Evolutionary conservation across 208 protist species (phyloP).

Genomic region (Balamuthia mandrillaris): DNA sequence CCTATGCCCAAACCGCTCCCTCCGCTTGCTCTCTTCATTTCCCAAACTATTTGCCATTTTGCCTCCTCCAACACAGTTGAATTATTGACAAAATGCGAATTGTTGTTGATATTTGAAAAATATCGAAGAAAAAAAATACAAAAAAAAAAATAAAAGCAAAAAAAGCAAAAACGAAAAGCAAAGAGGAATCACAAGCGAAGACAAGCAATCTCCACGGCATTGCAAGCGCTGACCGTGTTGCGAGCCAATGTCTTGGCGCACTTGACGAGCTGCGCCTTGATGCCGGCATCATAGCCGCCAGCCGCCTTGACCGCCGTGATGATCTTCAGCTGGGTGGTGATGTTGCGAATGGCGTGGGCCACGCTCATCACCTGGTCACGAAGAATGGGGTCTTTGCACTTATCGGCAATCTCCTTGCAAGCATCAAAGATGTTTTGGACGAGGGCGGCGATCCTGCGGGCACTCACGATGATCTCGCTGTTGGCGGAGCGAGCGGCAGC

Average conservation of each 20-base stretch:
- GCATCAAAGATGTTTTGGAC: background rate
- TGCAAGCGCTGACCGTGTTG: slow-evolving; percentile 11
- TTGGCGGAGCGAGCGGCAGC: background rate
- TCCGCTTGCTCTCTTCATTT: no score
- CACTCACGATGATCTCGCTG: background rate
- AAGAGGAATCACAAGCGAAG: background rate
- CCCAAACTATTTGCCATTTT: no score
- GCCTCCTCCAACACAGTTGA: no score
- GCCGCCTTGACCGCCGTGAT: slow-evolving; percentile 14
- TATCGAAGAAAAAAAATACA: no score
- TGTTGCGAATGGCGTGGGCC: slow-evolving; percentile 1
- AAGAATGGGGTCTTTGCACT: slow-evolving; percentile 12
- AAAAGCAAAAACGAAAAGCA: no score
- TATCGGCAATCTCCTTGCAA: background rate
- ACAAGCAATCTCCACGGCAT: slow-evolving; percentile 22
- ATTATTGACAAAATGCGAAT: no score
- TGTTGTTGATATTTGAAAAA: no score
- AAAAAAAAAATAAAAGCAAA: no score
- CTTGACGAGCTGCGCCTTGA: slow-evolving; percentile 20
- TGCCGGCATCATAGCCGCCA: no score
- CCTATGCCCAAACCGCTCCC: no score
- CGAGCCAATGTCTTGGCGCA: background rate
- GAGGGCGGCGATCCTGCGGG: background rate
- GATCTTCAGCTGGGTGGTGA: slow-evolving; percentile 15
- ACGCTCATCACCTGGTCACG: background rate